These are phyloP conservation scores for Magnusiomyces magnusii DNA, from an alignment of 1,139 yeast genomes.

Conservation along the genomic window DNA sequence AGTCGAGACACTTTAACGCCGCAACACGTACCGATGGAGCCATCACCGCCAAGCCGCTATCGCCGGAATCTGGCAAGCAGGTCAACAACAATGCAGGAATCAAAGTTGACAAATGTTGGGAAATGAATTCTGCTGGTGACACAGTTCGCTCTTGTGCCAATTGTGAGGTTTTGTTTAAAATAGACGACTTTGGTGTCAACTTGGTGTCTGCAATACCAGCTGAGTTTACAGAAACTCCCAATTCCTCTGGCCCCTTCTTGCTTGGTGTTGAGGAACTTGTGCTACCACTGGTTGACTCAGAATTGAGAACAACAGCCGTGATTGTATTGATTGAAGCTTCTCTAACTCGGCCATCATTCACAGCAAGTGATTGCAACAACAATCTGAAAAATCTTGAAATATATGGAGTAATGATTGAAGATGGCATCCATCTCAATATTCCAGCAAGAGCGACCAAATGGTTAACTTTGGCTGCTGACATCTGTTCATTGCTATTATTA, in stretches of 20 bases:
- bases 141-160: background rate
- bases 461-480: slow-evolving; percentile 33
- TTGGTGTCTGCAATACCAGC: background rate
- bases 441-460: slow-evolving; percentile 61
- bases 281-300: slow-evolving; percentile 16
- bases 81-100: slow-evolving; percentile 45
- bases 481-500: slow-evolving; percentile 11
- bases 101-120: slow-evolving; percentile 48
- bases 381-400: slow-evolving; percentile 60
- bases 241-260: background rate
- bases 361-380: slow-evolving; percentile 54
- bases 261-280: background rate
- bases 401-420: slow-evolving; percentile 53
- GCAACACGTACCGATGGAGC: slow-evolving; percentile 44
- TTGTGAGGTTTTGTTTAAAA: background rate
- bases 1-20: slow-evolving; percentile 49
- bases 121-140: slow-evolving; percentile 37
- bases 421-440: slow-evolving; percentile 57
- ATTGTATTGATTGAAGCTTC: slow-evolving; percentile 47
- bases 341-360: slow-evolving; percentile 45
- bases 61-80: background rate
- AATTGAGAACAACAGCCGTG: slow-evolving; percentile 45
- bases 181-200: background rate
- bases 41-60: slow-evolving; percentile 15
- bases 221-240: background rate